These are phyloP conservation scores for Rhodotorula sp. DNA, from an alignment of 1,284 basidiomycete genomes.

Conservation along the genomic window DNA sequence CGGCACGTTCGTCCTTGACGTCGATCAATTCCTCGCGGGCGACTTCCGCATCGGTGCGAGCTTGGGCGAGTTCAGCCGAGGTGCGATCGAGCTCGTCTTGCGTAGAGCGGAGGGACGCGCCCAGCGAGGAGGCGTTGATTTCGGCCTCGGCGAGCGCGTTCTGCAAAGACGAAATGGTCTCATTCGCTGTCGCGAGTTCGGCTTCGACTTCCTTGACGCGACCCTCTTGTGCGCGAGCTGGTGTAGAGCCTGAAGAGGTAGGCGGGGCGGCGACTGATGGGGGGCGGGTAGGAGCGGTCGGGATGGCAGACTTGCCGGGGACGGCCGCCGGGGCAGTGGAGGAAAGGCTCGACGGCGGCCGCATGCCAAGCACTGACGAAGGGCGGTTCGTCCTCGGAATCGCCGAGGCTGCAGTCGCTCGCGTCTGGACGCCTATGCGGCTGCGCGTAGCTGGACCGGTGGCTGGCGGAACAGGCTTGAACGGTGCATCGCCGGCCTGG, in stretches of 20 bases:
- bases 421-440: constrained; percentile 24
- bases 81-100: constrained; percentile 9
- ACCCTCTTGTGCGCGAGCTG: neutral
- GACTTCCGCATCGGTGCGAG: constrained; percentile 26
- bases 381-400: constrained; percentile 13
- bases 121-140: constrained; percentile 6
- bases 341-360: neutral
- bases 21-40: constrained; percentile 16
- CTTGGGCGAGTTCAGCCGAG: constrained; percentile 13
- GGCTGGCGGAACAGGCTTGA: no score
- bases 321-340: constrained; percentile 5
- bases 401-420: neutral
- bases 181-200: constrained; percentile 12
- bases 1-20: neutral
- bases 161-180: constrained; percentile 2
- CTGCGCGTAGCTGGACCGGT: constrained; percentile 1
- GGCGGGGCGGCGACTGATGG: neutral
- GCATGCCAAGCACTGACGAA: constrained; percentile 9
- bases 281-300: constrained; percentile 7
- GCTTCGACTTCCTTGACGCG: constrained; percentile 22
- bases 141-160: constrained; percentile 4
- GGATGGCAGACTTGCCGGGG: constrained; percentile 4
- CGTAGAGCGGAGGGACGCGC: neutral
- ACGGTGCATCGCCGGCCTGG: no score
- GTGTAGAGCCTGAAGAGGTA: constrained; percentile 1